Percentiles rank a stretch among this genome's conserved stretches.
Evolutionary conservation across 306 rosid genomes (phyloP).

Genomic region (Coriaria nepalensis): DNA sequence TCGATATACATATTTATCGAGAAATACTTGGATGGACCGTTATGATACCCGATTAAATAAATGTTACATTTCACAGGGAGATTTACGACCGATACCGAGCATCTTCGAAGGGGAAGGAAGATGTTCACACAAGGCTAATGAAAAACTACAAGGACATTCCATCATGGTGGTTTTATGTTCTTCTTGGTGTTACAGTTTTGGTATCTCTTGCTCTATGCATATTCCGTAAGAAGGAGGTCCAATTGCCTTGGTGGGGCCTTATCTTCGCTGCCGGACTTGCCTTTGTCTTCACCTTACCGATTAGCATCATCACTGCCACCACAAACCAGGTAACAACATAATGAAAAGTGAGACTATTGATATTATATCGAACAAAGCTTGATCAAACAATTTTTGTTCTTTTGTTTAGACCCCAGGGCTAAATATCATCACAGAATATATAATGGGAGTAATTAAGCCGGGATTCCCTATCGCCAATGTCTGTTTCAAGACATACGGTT

Average conservation of each 20-base stretch:
- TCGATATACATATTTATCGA: background rate
- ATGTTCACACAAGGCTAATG: slow-evolving; percentile 68
- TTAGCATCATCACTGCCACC: slow-evolving; percentile 30
- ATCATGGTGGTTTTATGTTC: slow-evolving; percentile 63
- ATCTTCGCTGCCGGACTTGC: slow-evolving; percentile 22
- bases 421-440: slow-evolving; percentile 45
- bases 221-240: slow-evolving; percentile 18
- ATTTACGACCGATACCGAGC: slow-evolving; percentile 43
- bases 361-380: background rate
- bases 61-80: slow-evolving; percentile 31
- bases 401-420: slow-evolving; percentile 43
- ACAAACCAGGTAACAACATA: slow-evolving; percentile 22
- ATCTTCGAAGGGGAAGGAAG: slow-evolving; percentile 35
- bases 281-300: slow-evolving; percentile 27
- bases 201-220: slow-evolving; percentile 43
- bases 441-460: slow-evolving; percentile 49
- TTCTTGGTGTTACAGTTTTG: slow-evolving; percentile 25
- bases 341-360: background rate
- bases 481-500: slow-evolving; percentile 62
- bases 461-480: slow-evolving; percentile 56
- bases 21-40: too few relatives aligned
- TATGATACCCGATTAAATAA: background rate
- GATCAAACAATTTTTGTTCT: background rate
- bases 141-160: slow-evolving; percentile 59
- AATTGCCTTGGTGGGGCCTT: slow-evolving; percentile 32